phyloP scores from a whole-genome alignment of 2,329 filamentous ascomycete genomes.

The Rachicladosporium sp. region DNA sequence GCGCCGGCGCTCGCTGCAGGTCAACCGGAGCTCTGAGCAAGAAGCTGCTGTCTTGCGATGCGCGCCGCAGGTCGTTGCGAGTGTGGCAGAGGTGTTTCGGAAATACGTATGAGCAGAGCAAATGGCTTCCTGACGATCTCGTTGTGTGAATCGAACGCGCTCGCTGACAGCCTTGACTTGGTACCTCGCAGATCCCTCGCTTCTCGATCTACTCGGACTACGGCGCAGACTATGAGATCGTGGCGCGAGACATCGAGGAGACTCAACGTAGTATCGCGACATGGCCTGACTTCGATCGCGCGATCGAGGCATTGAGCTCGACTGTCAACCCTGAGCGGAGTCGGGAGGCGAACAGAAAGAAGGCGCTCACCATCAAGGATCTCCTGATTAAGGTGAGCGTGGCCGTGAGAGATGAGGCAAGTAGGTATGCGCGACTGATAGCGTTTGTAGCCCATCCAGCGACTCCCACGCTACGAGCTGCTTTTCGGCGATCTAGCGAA shows the following conservation, averaged over 20 bases:
- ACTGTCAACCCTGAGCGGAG: constrained; percentile 60
- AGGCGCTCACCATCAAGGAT: constrained; percentile 71
- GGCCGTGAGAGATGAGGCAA: too few species aligned
- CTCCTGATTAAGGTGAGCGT: constrained; percentile 68
- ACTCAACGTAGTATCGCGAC: constrained; percentile 56
- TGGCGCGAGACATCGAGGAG: constrained; percentile 64
- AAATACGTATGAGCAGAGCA: constrained; percentile 30
- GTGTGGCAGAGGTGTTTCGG: constrained; percentile 43
- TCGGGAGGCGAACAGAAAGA: constrained; percentile 51
- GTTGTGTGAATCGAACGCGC: constrained; percentile 7
- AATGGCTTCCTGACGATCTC: too few species aligned
- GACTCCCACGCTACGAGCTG: constrained; percentile 81
- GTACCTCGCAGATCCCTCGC: constrained; percentile 50
- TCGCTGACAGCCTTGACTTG: constrained; percentile 24
- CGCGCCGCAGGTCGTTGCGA: constrained; percentile 41
- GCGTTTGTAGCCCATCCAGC: constrained; percentile 63
- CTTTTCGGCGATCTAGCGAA: constrained; percentile 75
- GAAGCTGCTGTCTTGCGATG: constrained; percentile 29
- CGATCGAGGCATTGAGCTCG: constrained; percentile 70
- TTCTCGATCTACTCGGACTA: constrained; percentile 90
- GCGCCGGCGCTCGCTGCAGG: constrained; percentile 34
- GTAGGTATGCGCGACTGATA: too few species aligned
- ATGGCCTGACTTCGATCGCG: constrained; percentile 72
- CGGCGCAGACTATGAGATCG: constrained; percentile 74
- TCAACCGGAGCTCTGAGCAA: constrained; percentile 28